Percentiles rank a stretch among this genome's conserved stretches.
Evolutionary conservation across 306 rosid species (phyloP).

Genomic region (Glycine latifolia): DNA sequence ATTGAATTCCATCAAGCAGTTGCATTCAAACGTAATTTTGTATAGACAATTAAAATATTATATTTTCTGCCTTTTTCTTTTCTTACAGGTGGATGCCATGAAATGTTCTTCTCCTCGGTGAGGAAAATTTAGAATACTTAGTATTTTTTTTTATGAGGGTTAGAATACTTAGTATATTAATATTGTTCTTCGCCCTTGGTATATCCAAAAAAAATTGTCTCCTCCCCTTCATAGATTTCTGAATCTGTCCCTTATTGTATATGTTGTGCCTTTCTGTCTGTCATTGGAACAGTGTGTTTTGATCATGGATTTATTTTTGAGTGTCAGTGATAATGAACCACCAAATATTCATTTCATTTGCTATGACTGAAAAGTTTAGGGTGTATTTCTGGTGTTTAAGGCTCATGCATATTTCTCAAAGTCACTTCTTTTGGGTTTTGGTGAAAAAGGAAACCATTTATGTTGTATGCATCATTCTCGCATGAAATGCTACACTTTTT

Average conservation of each 20-base stretch:
- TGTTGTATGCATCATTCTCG: constrained; percentile 7
- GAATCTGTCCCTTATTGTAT: neutral
- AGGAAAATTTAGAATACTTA: neutral
- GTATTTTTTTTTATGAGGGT: too few species aligned
- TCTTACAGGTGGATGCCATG: neutral
- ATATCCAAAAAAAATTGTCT: too few species aligned
- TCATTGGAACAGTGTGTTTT: constrained; percentile 17
- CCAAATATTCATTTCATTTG: constrained; percentile 23
- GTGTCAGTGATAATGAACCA: constrained; percentile 3
- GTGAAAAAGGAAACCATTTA: neutral
- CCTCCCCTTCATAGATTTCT: too few species aligned
- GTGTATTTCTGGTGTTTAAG: constrained; percentile 27
- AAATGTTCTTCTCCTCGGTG: neutral
- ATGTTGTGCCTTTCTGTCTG: constrained; percentile 19
- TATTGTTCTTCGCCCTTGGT: too few species aligned
- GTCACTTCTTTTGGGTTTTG: neutral
- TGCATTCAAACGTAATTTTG: neutral
- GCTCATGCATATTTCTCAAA: neutral
- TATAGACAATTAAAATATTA: neutral
- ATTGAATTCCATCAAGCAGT: neutral
- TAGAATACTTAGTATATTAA: neutral
- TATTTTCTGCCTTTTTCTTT: neutral
- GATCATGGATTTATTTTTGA: neutral
- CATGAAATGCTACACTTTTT: neutral
- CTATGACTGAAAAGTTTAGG: neutral